Evolutionary conservation across 371 early-diverging fungal species (phyloP).

Genomic region (Apophysomyces elegans): DNA sequence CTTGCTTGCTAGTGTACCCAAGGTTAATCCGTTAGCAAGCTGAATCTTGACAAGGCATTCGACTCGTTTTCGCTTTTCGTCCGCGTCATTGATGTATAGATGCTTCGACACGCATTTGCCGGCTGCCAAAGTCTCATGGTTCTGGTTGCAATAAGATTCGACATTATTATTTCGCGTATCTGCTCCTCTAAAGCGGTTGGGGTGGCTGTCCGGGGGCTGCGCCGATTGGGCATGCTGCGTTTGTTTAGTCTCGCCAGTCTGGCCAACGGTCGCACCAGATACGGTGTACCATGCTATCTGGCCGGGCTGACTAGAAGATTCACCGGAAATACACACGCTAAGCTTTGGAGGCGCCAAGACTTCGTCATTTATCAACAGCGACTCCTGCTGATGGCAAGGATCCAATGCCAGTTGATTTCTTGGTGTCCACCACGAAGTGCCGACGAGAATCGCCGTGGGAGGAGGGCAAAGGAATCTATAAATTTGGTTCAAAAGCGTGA

Average conservation of each 20-base stretch:
- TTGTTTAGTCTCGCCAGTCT: conserved; percentile 24
- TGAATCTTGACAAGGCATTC: conserved; percentile 69
- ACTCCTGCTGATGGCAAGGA: conserved; percentile 4
- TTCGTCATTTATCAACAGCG: conserved; percentile 2
- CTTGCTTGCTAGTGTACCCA: conserved; percentile 68
- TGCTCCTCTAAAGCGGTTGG: conserved; percentile 9
- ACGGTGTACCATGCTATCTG: conserved; percentile 50
- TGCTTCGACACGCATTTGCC: conserved; percentile 77
- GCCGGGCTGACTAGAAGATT: conserved; percentile 44
- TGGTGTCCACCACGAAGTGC: conserved; percentile 68
- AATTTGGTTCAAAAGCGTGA: neutral
- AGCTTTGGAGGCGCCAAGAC: conserved; percentile 38
- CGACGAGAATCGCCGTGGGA: conserved; percentile 77
- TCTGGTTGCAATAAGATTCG: conserved; percentile 32
- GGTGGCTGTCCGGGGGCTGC: conserved; percentile 25
- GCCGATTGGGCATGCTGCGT: neutral
- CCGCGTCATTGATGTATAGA: conserved; percentile 75
- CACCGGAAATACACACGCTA: conserved; percentile 53
- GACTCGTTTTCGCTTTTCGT: conserved; percentile 75
- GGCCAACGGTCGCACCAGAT: conserved; percentile 35
- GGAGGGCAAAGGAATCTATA: conserved; percentile 79
- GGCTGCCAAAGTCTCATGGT: conserved; percentile 25
- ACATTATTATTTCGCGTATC: conserved; percentile 15
- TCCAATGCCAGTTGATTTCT: conserved; percentile 17
- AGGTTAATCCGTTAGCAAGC: conserved; percentile 54